Evolutionary conservation across 179 eudicot genomes (phyloP).

Genomic region (Dionaea muscipula): DNA sequence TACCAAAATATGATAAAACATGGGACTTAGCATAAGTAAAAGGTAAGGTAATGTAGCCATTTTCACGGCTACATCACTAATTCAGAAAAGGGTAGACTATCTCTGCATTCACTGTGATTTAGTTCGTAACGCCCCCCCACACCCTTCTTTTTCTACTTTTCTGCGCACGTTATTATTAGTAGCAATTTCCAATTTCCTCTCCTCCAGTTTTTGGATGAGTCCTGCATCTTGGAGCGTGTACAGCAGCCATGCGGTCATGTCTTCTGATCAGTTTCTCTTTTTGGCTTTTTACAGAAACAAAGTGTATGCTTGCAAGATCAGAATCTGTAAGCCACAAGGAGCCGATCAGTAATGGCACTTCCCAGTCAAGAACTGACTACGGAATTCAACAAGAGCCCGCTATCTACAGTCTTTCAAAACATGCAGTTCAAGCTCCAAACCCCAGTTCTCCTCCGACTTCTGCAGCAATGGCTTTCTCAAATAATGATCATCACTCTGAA

Average conservation of each 20-base stretch:
- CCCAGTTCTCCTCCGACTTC: conserved; percentile 15
- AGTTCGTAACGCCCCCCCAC: too few relatives aligned
- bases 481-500: conserved; percentile 22
- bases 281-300: conserved; percentile 37
- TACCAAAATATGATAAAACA: too few relatives aligned
- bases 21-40: too few relatives aligned
- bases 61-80: too few relatives aligned
- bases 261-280: conserved; percentile 3
- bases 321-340: conserved; percentile 29
- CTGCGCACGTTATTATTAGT: too few relatives aligned
- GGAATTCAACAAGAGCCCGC: conserved; percentile 23
- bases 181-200: too few relatives aligned
- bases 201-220: neutral
- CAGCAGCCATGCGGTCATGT: neutral
- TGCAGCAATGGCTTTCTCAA: conserved; percentile 20
- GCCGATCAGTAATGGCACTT: conserved; percentile 20
- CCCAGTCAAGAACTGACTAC: conserved; percentile 20
- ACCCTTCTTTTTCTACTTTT: too few relatives aligned
- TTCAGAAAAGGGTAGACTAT: too few relatives aligned
- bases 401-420: conserved; percentile 22
- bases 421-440: conserved; percentile 10
- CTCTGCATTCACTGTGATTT: too few relatives aligned
- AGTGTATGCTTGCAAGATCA: conserved; percentile 44
- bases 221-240: neutral
- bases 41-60: too few relatives aligned